Evolutionary conservation across 2,329 filamentous ascomycete genomes (phyloP), one percentile per base, ranked within the genome.

Genomic region (Zalaria sp.): DNA sequence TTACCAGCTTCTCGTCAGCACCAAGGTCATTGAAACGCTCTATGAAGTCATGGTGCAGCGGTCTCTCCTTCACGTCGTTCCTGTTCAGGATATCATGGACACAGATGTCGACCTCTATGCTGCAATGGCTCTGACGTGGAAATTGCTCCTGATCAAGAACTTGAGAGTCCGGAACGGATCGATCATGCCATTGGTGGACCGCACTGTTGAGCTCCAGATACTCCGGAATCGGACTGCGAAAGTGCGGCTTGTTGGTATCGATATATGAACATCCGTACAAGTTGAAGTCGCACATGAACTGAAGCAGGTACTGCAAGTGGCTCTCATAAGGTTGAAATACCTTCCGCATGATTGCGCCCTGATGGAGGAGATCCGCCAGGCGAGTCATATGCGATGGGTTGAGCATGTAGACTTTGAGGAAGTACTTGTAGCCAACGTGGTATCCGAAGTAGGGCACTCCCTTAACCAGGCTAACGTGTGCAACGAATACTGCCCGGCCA

Each of bases 261-360:
- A 96, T 77, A 53, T 89, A 93, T 43, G 78, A 81, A 57, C 91
- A 98, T 5, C 93, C 93, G 58, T 93, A 96, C 50, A 98, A 68
- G 57, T 95, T 98, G 67, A 93, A 98, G 59, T 98, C 93, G 49
- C 81, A 83, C 91, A 98, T 96, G 75, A 93, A 98, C 62, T 98
- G 93, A 6, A 91, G 71, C 5, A 95, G 65, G 57, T 88, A 96
- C 56, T 94, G 86, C 47, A 96, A 61, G 58, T 98, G 93, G 11
- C 84, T 87, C 62, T 98, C 91, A 56, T 91, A 93, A 0, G 91
- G 89, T 55, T 96, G 89, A 35, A 98, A 81, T 25, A 75, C 72
- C 45, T 74, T 75, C 56, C 84, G 84, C 75, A 96, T 75, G 35
- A 98, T 79, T 27, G 81, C 81, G 5, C 91, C 91, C 60, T 94